These are phyloP conservation scores for Penicillium sp. DNA, from an alignment of 2,329 filamentous ascomycete genomes.

Conservation along the genomic window DNA sequence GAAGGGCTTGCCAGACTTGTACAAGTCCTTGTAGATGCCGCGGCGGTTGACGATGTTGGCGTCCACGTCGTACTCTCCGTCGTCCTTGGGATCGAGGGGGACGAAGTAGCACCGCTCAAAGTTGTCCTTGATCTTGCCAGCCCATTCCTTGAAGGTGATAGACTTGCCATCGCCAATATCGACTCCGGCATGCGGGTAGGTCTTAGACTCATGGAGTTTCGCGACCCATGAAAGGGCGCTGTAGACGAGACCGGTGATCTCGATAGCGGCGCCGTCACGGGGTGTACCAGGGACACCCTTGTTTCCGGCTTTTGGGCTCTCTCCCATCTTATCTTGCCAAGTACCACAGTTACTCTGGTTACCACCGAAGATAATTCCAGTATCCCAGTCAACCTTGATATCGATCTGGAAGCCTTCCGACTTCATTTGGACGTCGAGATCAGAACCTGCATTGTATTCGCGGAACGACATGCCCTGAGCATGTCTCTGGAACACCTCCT, in stretches of 20 bases:
- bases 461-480: conserved; percentile 85
- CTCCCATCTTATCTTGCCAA: conserved; percentile 99
- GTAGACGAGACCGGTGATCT: conserved; percentile 91
- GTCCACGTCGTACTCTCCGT: conserved; percentile 75
- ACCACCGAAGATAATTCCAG: conserved; percentile 86
- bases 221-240: conserved; percentile 80
- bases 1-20: conserved; percentile 88
- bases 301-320: conserved; percentile 80
- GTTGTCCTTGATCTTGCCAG: conserved; percentile 68
- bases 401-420: conserved; percentile 88
- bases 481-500: conserved; percentile 89
- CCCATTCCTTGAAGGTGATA: conserved; percentile 75
- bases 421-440: conserved; percentile 88
- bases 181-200: conserved; percentile 70
- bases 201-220: conserved; percentile 59
- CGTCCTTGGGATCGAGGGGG: conserved; percentile 63
- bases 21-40: conserved; percentile 97
- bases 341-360: conserved; percentile 94
- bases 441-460: conserved; percentile 86
- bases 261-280: conserved; percentile 87
- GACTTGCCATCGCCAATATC: conserved; percentile 56
- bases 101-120: conserved; percentile 94
- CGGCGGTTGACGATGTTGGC: conserved; percentile 74
- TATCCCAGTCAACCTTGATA: conserved; percentile 84
- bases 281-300: conserved; percentile 96